Base-by-base conservation (phyloP, 2,329 filamentous ascomycete genomes). In the Exophiala xenobiotica region DNA sequence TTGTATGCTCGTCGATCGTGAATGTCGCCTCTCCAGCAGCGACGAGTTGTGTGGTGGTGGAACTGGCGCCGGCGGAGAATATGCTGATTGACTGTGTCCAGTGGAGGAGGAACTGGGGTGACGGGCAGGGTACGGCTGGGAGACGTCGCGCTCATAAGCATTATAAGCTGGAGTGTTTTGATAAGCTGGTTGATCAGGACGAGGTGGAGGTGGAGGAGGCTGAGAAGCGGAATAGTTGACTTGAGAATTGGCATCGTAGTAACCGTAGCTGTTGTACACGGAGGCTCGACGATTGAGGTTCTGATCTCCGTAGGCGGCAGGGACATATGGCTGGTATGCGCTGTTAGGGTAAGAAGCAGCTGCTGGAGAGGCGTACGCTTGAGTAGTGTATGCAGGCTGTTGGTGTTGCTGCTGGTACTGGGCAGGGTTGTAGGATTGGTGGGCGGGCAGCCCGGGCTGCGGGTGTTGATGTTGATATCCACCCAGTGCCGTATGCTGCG, bases 321-420 rank as follows among this genome's bases (percentile, higher is more conserved):
- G 76, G 49, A 77, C 74, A 59, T 78, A 78, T 8, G 74, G 70
- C 49, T 74, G 73, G 57, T 73, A 70, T 8, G 51, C n/a, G 29
- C 49, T 67, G 18, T 54, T 41, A 8, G 56, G 35, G 8, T 54
- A 51, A 27, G 51, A 44, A n/a, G 49, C 23, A 14, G 31, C 4
- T 4, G 49, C 48, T 6, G 54, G 46, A 18, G 41, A 33, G 31
- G 62, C 64, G 62, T 78, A 92, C 29, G 77, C 74, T 65, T 86
- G 80, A 1, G 88, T 87, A 64, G 91, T 92, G 69, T 91, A 92
- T 37, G 79, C 77, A 67, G 70, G 68, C 26, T 61, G 60, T 19
- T 49, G 44, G 20, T 51, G 52, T 42, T 80, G 73, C 19, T 71
- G 65, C 27, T 56, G 54, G 41, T 61, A 86, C 62, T 81, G 73